Percentiles rank a stretch among this genome's conserved stretches.
phyloP scores from a whole-genome alignment of 495 filamentous ascomycete genomes.

The Penicillium robsamsonii region DNA sequence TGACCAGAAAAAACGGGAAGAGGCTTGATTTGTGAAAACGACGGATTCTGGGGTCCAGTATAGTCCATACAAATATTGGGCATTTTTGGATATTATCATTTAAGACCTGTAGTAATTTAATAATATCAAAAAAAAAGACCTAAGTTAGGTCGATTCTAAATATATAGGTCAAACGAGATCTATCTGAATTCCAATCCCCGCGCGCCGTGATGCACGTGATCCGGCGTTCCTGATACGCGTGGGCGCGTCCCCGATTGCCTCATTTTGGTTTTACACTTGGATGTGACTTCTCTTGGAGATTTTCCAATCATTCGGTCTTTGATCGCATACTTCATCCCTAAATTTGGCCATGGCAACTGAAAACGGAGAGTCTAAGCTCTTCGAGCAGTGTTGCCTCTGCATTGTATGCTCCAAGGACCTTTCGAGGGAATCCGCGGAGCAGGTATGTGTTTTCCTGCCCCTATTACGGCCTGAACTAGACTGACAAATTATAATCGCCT shows the following conservation, averaged over 20 bases:
- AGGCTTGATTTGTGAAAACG: no score
- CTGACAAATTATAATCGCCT: neutral
- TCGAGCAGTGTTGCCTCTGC: conserved; percentile 43
- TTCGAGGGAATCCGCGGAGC: conserved; percentile 40
- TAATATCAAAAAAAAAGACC: no score
- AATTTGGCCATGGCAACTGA: conserved; percentile 29
- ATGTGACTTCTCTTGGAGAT: neutral
- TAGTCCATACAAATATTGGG: no score
- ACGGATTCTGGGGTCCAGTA: no score
- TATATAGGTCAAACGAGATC: neutral
- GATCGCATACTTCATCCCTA: neutral
- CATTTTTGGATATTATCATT: no score
- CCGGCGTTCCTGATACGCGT: conserved; percentile 9
- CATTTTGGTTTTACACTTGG: neutral
- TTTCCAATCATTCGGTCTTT: neutral
- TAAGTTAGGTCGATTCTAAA: neutral
- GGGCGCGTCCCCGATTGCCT: conserved; percentile 7
- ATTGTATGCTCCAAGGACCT: conserved; percentile 51
- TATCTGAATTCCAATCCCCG: neutral
- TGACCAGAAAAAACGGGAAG: no score
- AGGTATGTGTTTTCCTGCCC: conserved; percentile 29
- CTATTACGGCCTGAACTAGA: conserved; percentile 6
- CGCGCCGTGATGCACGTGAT: conserved; percentile 5
- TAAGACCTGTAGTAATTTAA: no score
- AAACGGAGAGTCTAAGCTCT: conserved; percentile 36